These are phyloP conservation scores for Raffaelea albimanens DNA, from an alignment of 2,329 filamentous ascomycete genomes.

Conservation along the genomic window DNA sequence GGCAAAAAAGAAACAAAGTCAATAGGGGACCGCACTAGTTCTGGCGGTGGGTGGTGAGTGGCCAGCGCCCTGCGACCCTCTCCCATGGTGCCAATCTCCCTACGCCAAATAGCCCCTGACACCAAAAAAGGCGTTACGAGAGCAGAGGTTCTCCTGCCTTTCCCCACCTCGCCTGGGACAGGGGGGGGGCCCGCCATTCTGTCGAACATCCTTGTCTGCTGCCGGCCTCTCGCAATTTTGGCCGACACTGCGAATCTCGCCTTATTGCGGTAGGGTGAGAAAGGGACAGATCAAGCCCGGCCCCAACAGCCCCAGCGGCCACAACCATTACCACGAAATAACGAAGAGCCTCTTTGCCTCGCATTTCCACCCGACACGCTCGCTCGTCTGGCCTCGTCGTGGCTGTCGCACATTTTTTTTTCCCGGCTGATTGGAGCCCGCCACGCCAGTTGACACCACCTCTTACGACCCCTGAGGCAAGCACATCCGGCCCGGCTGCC, in stretches of 20 bases:
- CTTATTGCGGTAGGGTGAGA: too few species aligned
- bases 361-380: too few species aligned
- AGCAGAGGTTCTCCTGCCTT: background rate
- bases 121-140: background rate
- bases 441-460: background rate
- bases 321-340: too few species aligned
- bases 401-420: background rate
- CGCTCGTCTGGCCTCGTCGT: background rate
- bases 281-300: too few species aligned
- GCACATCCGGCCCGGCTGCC: slow-evolving; percentile 1
- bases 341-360: too few species aligned
- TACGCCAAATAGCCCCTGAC: background rate
- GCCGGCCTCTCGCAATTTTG: too few species aligned
- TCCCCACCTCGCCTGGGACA: background rate
- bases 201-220: too few species aligned
- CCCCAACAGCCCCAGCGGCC: too few species aligned
- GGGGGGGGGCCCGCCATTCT: background rate
- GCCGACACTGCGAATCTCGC: background rate
- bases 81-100: background rate
- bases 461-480: background rate
- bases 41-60: too few species aligned
- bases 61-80: too few species aligned
- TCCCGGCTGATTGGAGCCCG: slow-evolving; percentile 3
- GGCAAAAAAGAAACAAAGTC: too few species aligned
- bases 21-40: too few species aligned